phyloP scores from a whole-genome alignment of 345 rosid genomes.

The Murraya paniculata region DNA sequence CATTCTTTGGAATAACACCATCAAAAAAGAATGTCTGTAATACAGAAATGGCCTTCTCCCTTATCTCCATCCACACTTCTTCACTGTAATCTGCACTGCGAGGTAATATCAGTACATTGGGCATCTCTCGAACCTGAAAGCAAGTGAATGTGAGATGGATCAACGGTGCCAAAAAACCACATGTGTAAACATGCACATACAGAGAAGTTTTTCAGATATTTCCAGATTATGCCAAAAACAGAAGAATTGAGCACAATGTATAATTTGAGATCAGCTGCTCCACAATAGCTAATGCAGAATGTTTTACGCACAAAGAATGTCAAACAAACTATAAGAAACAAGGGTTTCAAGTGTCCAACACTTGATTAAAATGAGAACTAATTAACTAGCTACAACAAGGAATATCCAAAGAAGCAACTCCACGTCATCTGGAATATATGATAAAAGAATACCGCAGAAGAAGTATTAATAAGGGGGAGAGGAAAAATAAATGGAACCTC shows the following conservation, averaged over 20 bases:
- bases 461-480: neutral
- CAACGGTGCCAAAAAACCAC: neutral
- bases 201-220: conserved; percentile 1
- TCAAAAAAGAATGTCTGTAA: conserved; percentile 81
- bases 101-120: conserved; percentile 94
- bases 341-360: neutral
- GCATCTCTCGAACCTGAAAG: conserved; percentile 95
- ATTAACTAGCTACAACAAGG: conserved; percentile 3
- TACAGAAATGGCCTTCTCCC: conserved; percentile 86
- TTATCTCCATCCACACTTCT: conserved; percentile 98
- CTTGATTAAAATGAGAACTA: neutral
- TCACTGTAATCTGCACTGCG: conserved; percentile 99
- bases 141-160: conserved; percentile 2
- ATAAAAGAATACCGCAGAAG: neutral
- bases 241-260: neutral
- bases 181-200: neutral
- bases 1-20: conserved; percentile 68
- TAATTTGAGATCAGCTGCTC: neutral
- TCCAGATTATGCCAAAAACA: neutral
- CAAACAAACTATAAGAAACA: neutral
- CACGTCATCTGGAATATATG: neutral
- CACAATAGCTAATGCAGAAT: neutral
- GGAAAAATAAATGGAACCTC: neutral
- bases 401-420: conserved; percentile 5
- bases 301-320: neutral